These are phyloP conservation scores for Aureobasidium zeae DNA, from an alignment of 2,329 filamentous ascomycete genomes.

Conservation along the genomic window DNA sequence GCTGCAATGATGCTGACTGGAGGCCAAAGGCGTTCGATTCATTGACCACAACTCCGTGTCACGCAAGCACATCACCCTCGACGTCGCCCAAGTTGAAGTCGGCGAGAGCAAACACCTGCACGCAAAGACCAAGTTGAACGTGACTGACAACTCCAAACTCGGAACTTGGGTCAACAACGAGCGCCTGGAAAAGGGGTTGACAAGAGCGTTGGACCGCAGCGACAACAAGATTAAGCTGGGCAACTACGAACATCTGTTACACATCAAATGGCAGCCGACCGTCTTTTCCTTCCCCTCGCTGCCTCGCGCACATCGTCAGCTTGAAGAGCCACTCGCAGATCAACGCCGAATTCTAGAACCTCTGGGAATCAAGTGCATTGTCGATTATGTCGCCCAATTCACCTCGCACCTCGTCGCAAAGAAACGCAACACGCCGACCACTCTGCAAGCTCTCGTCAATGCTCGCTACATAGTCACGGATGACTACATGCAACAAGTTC, in stretches of 20 bases:
- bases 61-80: slow-evolving; percentile 74
- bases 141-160: slow-evolving; percentile 76
- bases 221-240: slow-evolving; percentile 63
- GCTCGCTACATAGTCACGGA: slow-evolving; percentile 67
- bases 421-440: slow-evolving; percentile 83
- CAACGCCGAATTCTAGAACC: slow-evolving; percentile 62
- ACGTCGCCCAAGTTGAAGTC: slow-evolving; percentile 54
- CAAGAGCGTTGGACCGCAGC: slow-evolving; percentile 43
- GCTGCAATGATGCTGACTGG: neutral
- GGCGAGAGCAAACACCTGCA: slow-evolving; percentile 52
- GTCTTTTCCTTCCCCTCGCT: slow-evolving; percentile 76
- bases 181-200: slow-evolving; percentile 31
- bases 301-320: slow-evolving; percentile 43
- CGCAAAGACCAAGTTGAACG: slow-evolving; percentile 57
- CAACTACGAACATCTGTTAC: slow-evolving; percentile 43
- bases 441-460: slow-evolving; percentile 76
- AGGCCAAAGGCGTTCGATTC: slow-evolving; percentile 45
- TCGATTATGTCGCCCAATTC: slow-evolving; percentile 57
- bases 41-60: slow-evolving; percentile 79
- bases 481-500: slow-evolving; percentile 49
- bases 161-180: slow-evolving; percentile 48
- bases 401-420: slow-evolving; percentile 85
- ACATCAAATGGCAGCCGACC: slow-evolving; percentile 68
- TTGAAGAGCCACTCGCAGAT: slow-evolving; percentile 48
- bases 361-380: slow-evolving; percentile 78